phyloP scores from a whole-genome alignment of 495 filamentous ascomycete genomes.

The Pyrenopolyporus hunteri region DNA sequence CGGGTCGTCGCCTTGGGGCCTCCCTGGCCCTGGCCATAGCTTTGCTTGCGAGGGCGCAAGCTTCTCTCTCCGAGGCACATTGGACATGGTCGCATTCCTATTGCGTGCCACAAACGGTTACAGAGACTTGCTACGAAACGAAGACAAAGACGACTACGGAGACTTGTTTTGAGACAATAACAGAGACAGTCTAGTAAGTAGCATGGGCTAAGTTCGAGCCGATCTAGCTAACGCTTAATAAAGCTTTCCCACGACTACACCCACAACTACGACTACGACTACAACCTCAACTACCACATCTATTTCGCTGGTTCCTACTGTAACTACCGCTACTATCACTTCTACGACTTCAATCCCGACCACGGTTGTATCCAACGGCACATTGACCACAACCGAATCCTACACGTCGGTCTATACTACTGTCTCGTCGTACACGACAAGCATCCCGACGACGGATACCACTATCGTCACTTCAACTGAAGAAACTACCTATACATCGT shows the following conservation, averaged over 20 bases:
- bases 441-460: constrained; percentile 36
- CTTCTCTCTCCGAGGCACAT: constrained; percentile 11
- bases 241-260: constrained; percentile 28
- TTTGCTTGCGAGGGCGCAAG: constrained; percentile 11
- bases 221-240: constrained; percentile 9
- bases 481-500: constrained; percentile 35
- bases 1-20: constrained; percentile 19
- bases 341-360: constrained; percentile 38
- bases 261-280: constrained; percentile 20
- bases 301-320: constrained; percentile 29
- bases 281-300: too few relatives aligned
- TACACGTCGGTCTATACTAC: constrained; percentile 38
- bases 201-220: background rate
- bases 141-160: constrained; percentile 6
- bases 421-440: constrained; percentile 30
- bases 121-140: constrained; percentile 22
- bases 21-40: constrained; percentile 27
- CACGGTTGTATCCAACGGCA: constrained; percentile 42
- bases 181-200: constrained; percentile 37
- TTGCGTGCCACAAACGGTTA: constrained; percentile 26
- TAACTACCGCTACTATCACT: constrained; percentile 33
- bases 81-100: constrained; percentile 4
- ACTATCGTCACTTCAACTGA: constrained; percentile 35
- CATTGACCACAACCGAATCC: constrained; percentile 34
- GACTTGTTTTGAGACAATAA: constrained; percentile 24